Evolutionary conservation across 208 protist species (phyloP), one percentile per base, ranked within the genome.

Genomic region (Crithidia mellificae): DNA sequence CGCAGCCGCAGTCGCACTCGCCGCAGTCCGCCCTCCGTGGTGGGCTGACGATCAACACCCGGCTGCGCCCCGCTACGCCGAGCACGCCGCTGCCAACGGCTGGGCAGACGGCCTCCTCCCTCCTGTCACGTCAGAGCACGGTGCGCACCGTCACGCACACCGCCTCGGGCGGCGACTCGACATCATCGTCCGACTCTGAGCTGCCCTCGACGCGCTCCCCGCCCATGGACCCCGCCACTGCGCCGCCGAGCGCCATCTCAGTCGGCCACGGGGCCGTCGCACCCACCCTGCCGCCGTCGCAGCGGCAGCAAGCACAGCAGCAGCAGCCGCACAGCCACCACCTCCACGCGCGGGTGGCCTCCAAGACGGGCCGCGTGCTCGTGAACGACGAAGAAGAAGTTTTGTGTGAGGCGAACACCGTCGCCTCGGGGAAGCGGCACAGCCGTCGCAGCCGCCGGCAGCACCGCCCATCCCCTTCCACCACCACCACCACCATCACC

Each of bases 321-420:
- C n/a, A n/a, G n/a, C n/a, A n/a, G n/a, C n/a, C n/a, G n/a, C n/a
- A n/a, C n/a, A n/a, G 12, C 36, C 36, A 41, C 15, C 41, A 46
- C 17, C 41, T 4, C 41, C 62, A 67, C 59, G 47, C 73, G 11
- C 73, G 52, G 39, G 53, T 78, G 22, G 57, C 66, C 12, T 63
- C 57, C 24, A 66, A 74, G 59, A 78, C 73, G 7, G 73, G 73
- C 19, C 73, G 73, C 2, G 73, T 78, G 15, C 47, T 78, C 17
- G 66, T 78, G 9, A 59, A 73, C 24, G 73, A 73, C 32, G 72
- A 77, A 11, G 73, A 78, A 22, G 73, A 78, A 34, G 43, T 78
- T 36, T 46, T 78, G 0, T 71, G 49, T 19, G 70, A 69, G 15
- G 63, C 22, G 14, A 70, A 76, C 56, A 70, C 63, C 14, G 61